Base-by-base conservation (phyloP, 306 rosid genomes). In the Vigna angularis region DNA sequence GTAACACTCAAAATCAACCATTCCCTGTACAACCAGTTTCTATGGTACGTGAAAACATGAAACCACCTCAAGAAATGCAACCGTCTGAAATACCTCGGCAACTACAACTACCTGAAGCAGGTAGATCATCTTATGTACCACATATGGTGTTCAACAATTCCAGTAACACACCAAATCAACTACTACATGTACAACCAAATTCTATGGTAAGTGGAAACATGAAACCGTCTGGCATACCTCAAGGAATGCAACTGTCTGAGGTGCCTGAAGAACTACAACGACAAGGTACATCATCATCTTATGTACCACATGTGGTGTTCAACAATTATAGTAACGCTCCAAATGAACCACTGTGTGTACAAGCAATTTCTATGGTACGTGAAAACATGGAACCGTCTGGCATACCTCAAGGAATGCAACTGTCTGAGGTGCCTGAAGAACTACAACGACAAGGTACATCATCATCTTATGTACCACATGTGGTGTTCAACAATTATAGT, bases 11-110 rank as follows among this genome's bases (percentile, higher is more conserved):
- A 4, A 44, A 78, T 32, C 55, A 70, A 66, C 67, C 66, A 66
- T 30, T 82, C 14, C 79, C 72, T 85, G 68, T 40, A 15, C 71
- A 85, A 47, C 76, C 80, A 28, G 56, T 78, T 49, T 59, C 84
- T 42, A 78, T 79, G 49, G 77, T 74, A 16, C 28, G 79, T 73
- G 59, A 82, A 44, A 30, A 72, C 76, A 71, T 36, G 42, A 9
- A 7, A 9, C 11, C 2, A 36, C 42, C 42, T 36, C 38, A 34
- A 34, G 38, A 34, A 5, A 34, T 34, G 38, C 42, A 36, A 36
- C 42, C 6, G 6, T 34, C 1, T 5, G 8, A 5, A 7, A 7
- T 34, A 32, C 36, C 28, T 26, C 28, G 3, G 28, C 28, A 2
- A 26, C 28, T 26, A 26, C 28, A 26, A 26, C 28, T 26, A 26